Conservation (phyloP, 768 basidiomycete species). For the Amanita inopinata region DNA sequence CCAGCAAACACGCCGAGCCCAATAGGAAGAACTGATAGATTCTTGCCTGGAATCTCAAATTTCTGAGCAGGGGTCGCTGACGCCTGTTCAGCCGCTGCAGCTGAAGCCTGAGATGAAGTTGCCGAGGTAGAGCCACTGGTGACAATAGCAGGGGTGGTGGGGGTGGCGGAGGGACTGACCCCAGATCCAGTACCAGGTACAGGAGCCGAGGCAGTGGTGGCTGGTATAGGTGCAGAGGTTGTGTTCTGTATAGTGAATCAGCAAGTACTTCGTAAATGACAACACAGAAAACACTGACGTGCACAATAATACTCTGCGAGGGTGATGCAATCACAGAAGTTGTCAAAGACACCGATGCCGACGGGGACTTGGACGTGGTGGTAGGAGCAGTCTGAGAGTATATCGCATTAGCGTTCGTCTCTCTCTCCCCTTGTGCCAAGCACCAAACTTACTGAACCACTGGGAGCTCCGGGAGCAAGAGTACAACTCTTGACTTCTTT, state of each 20-base stretch:
- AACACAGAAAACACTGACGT: constrained; percentile 1
- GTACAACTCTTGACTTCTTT: constrained; percentile 47
- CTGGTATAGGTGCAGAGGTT: not conserved
- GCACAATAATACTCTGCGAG: not conserved
- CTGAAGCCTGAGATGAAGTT: constrained; percentile 16
- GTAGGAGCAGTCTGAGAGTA: constrained; percentile 17
- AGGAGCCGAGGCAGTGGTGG: no score
- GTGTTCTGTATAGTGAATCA: no score
- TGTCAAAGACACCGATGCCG: constrained; percentile 9
- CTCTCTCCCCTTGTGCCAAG: no score
- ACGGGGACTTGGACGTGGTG: constrained; percentile 14
- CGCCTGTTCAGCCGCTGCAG: constrained; percentile 24
- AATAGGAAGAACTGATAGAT: constrained; percentile 67
- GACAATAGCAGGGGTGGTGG: constrained; percentile 8
- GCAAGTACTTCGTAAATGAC: no score
- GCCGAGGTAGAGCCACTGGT: constrained; percentile 8
- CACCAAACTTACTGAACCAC: no score
- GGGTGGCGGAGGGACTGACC: constrained; percentile 6
- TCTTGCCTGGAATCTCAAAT: constrained; percentile 65
- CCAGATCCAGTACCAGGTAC: no score
- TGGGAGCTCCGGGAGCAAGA: constrained; percentile 20
- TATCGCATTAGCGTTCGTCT: no score
- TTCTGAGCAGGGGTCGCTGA: constrained; percentile 27
- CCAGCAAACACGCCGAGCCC: constrained; percentile 81
- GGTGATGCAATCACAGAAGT: constrained; percentile 7